Base-by-base conservation (phyloP, 2,329 filamentous ascomycete genomes). In the Zelopaecilomyces penicillatus region DNA sequence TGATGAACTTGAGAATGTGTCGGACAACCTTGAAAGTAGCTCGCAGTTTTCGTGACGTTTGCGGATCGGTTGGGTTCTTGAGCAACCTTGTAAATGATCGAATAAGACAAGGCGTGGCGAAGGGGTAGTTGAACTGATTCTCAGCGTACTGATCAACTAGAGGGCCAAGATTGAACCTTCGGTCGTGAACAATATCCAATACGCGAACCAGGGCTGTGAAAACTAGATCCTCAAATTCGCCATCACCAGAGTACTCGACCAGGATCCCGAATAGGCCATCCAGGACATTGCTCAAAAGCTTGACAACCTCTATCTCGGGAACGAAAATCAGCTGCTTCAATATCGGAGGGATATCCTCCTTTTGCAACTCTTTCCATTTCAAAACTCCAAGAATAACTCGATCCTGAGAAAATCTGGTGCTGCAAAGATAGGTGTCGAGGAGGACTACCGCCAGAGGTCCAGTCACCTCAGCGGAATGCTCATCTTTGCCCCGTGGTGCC, bases 261-360 rank as follows among this genome's bases (percentile, higher is more conserved):
- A 97, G 71, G 29, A 96, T 89, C 5, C 87, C 85, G 59, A 98
- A 98, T 1, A 98, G 76, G 0, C 88, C 81, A 62, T 95, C 87
- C 43, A 98, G 83, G 1, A 97, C 89, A 55, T 95, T 85, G 50
- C 79, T 85, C 6, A 97, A 70, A 36, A 97, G 76, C 68, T 97
- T 98, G 50, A 98, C 93, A 31, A 98, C 87, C 65, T 98, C 94
- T 45, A 97, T 95, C 61, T 98, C 93, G 0, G 93, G 87, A 1
- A 98, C 90, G 53, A 97, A 97, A 19, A 90, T 82, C 40, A 97
- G 78, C 53, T 90, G 83, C 59, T 85, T 85, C 36, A 98, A 68
- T 1, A 95, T 70, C 27, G 80, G 74, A 1, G 86, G 73, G 2
- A 97, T 73, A 32, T 90, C 81, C 29, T 82, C 80, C 38, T 82